A percentile compares a stretch with the other conserved stretches of the same genome.
phyloP scores from a whole-genome alignment of 2,329 filamentous ascomycete species.

The Fusarium poae region DNA sequence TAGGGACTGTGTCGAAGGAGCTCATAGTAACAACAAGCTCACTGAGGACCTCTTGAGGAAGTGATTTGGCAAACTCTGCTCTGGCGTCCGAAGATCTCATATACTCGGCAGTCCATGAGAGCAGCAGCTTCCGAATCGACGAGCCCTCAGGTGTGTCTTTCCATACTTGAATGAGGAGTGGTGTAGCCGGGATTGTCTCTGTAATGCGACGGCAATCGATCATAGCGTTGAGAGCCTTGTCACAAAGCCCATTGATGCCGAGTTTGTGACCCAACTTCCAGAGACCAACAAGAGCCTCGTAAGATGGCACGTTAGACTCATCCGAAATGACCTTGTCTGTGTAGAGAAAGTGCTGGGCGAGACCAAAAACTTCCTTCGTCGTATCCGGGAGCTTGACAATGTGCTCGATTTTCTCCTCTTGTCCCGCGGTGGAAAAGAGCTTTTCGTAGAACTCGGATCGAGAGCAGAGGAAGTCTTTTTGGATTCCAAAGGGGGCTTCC shows the following conservation, averaged over 20 bases:
- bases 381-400: conserved; percentile 64
- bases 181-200: conserved; percentile 68
- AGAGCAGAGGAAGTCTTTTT: conserved; percentile 69
- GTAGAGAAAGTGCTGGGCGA: conserved; percentile 67
- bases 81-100: conserved; percentile 69
- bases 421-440: conserved; percentile 57
- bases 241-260: conserved; percentile 67
- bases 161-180: conserved; percentile 72
- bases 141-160: conserved; percentile 72
- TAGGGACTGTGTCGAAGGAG: conserved; percentile 60
- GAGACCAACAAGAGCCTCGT: conserved; percentile 66
- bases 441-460: conserved; percentile 63
- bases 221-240: conserved; percentile 70
- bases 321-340: conserved; percentile 63
- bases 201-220: conserved; percentile 66
- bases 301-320: conserved; percentile 60
- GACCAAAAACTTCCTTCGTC: conserved; percentile 65
- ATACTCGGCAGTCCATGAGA: conserved; percentile 74
- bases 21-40: conserved; percentile 74
- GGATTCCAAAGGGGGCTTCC: conserved; percentile 68
- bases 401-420: conserved; percentile 61
- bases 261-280: conserved; percentile 69
- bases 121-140: conserved; percentile 68
- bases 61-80: conserved; percentile 69
- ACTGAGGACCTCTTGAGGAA: conserved; percentile 72